Conservation (phyloP, 2,329 filamentous ascomycete genomes). For the Macrophomina tecta region DNA sequence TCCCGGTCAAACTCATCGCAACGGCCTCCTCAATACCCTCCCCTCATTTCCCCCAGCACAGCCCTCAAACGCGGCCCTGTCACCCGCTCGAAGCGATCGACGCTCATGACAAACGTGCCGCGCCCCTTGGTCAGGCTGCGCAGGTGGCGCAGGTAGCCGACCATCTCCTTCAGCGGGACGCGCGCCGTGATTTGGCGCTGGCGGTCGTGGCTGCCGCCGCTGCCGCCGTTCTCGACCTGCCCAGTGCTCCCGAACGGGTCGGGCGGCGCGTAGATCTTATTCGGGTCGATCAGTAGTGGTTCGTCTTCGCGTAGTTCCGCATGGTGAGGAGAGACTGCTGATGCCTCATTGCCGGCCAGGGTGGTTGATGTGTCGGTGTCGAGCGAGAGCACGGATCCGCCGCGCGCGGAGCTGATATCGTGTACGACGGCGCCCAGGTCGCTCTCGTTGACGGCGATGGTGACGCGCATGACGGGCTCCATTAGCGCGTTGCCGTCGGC, state of each 20-base stretch:
- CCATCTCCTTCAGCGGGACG: constrained; percentile 95
- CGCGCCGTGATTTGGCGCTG: constrained; percentile 74
- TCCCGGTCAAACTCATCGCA: too few species aligned
- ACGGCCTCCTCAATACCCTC: neutral
- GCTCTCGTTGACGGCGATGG: constrained; percentile 83
- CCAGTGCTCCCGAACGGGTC: constrained; percentile 72
- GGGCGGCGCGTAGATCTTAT: constrained; percentile 81
- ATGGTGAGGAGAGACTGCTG: constrained; percentile 20
- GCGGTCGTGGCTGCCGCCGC: constrained; percentile 31
- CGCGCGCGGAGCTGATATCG: constrained; percentile 75
- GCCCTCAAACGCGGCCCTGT: constrained; percentile 64
- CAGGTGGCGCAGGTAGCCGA: constrained; percentile 89
- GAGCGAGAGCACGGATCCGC: constrained; percentile 75
- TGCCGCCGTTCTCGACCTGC: constrained; percentile 31
- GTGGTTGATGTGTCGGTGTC: constrained; percentile 53
- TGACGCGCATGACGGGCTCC: constrained; percentile 91
- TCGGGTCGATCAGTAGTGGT: constrained; percentile 65
- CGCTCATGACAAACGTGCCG: constrained; percentile 76
- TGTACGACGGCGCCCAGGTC: constrained; percentile 83
- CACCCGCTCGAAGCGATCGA: constrained; percentile 75
- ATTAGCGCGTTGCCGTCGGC: constrained; percentile 66
- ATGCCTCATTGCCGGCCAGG: constrained; percentile 30
- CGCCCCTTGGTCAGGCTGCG: constrained; percentile 87
- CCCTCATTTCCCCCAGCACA: constrained; percentile 49
- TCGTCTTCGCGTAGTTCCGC: constrained; percentile 31